These are phyloP conservation scores for Dimocarpus longan DNA, from an alignment of 345 rosid genomes.

Conservation along the genomic window DNA sequence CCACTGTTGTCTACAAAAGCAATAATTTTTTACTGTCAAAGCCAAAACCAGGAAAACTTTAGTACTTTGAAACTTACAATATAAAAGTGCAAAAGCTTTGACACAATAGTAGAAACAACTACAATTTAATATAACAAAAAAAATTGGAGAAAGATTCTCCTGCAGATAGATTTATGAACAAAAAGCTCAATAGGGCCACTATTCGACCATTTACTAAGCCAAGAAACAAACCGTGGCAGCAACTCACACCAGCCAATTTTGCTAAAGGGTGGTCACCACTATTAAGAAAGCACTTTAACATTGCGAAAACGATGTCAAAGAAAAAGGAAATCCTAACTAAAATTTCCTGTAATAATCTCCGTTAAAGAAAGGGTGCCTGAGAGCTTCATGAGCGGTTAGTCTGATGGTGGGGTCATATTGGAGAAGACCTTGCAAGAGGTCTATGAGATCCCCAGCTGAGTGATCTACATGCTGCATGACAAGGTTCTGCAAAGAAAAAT, in stretches of 20 bases:
- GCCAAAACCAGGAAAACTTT: background rate
- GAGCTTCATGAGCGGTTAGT: slow-evolving; percentile 58
- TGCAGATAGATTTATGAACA: slow-evolving; percentile 25
- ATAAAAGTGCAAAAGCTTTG: no score
- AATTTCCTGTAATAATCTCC: slow-evolving; percentile 48
- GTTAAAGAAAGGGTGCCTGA: slow-evolving; percentile 64
- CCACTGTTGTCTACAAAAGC: no score
- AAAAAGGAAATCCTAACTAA: slow-evolving; percentile 7
- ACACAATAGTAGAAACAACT: background rate
- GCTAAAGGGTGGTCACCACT: background rate
- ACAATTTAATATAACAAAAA: background rate
- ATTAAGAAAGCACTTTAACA: background rate
- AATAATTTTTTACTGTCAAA: background rate
- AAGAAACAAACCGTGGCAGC: slow-evolving; percentile 3
- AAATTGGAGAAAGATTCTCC: slow-evolving; percentile 29
- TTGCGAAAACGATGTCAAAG: background rate
- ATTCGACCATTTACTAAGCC: slow-evolving; percentile 5
- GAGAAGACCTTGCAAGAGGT: slow-evolving; percentile 65
- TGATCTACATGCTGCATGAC: slow-evolving; percentile 78
- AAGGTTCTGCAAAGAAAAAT: slow-evolving; percentile 46
- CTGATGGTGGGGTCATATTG: slow-evolving; percentile 54
- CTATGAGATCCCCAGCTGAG: slow-evolving; percentile 68
- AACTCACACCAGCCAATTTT: slow-evolving; percentile 12
- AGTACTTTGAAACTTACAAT: background rate
- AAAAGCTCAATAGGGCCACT: slow-evolving; percentile 7